Percentiles rank a stretch among this genome's conserved stretches.
These are phyloP conservation scores for Trametes hirsuta DNA, from an alignment of 1,284 basidiomycete genomes.

Conservation along the genomic window DNA sequence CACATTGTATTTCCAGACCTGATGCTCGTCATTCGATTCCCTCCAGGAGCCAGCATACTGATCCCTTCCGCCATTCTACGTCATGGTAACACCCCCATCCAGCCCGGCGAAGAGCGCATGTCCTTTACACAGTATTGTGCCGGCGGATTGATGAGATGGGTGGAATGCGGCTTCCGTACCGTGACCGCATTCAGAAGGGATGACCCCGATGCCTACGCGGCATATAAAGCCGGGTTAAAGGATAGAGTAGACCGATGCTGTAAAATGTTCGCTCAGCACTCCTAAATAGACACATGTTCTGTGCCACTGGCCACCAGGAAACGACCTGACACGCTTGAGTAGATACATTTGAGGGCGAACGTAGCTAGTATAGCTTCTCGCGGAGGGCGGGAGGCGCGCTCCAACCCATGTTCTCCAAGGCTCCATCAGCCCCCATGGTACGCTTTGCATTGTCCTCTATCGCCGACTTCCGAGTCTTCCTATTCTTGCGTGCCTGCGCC, in stretches of 20 bases:
- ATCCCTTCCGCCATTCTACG: background rate
- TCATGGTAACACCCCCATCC: background rate
- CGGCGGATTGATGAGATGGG: background rate
- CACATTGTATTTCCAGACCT: background rate
- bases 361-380: no score
- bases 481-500: conserved; percentile 73
- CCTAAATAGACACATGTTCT: no score
- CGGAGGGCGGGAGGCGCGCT: no score
- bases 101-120: background rate
- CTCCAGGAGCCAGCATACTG: background rate
- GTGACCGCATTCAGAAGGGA: background rate
- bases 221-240: no score
- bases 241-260: no score
- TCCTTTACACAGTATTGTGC: conserved; percentile 6
- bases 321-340: no score
- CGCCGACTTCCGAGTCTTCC: conserved; percentile 83
- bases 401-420: no score
- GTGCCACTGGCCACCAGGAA: no score
- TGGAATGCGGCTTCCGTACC: background rate
- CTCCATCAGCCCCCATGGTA: no score
- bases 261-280: no score
- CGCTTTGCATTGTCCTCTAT: no score
- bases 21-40: background rate
- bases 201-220: background rate
- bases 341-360: no score